Evolutionary conservation across 2,329 filamentous ascomycete species (phyloP).

Genomic region (Aschersonia sp.): DNA sequence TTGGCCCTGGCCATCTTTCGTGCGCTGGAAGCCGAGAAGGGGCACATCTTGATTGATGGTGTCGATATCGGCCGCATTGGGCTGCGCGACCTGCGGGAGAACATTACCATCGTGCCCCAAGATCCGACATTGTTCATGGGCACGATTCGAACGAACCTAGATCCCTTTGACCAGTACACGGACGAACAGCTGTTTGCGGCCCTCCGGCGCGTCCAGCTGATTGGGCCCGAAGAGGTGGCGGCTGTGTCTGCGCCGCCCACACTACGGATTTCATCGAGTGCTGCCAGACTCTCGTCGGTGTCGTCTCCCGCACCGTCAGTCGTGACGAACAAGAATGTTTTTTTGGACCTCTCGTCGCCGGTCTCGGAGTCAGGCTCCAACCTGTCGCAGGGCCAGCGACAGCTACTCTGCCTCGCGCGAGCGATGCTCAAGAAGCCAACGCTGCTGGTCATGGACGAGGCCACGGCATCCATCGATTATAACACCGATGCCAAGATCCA

Average conservation of each 20-base stretch:
- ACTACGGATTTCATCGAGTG: background rate
- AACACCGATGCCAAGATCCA: constrained; percentile 93
- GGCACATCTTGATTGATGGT: constrained; percentile 80
- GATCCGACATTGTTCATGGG: constrained; percentile 91
- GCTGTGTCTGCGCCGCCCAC: constrained; percentile 7
- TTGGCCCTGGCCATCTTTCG: constrained; percentile 87
- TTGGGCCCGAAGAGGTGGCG: constrained; percentile 41
- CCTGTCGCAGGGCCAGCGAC: constrained; percentile 87
- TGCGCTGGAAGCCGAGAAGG: constrained; percentile 78
- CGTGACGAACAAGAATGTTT: constrained; percentile 83
- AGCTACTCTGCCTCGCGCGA: constrained; percentile 84
- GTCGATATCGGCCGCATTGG: constrained; percentile 86
- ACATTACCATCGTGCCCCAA: constrained; percentile 95
- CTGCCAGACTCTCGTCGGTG: constrained; percentile 1
- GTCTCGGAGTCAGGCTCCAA: constrained; percentile 89
- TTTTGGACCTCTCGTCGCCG: constrained; percentile 69
- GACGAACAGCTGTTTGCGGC: constrained; percentile 84
- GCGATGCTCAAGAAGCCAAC: constrained; percentile 84
- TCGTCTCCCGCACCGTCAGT: constrained; percentile 16
- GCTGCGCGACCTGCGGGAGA: constrained; percentile 81
- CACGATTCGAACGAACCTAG: constrained; percentile 81
- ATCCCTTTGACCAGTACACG: constrained; percentile 79
- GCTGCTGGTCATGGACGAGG: constrained; percentile 98
- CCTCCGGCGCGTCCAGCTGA: constrained; percentile 77
- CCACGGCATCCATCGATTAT: constrained; percentile 95